These are phyloP conservation scores for Hygrocybe coccinea DNA, from an alignment of 768 basidiomycete species.

Conservation along the genomic window DNA sequence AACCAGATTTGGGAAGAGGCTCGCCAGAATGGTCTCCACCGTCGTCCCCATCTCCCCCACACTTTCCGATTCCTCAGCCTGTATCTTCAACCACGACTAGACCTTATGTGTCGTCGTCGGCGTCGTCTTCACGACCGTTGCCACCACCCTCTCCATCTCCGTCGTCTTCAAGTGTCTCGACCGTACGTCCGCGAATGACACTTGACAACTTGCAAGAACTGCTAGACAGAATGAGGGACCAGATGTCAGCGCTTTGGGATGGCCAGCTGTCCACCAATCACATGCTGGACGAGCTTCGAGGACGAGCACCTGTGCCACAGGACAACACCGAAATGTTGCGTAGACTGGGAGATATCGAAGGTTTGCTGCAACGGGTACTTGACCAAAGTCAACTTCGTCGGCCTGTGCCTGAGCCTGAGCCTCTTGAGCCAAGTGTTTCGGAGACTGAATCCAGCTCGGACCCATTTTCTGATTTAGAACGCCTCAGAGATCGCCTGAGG, in stretches of 20 bases:
- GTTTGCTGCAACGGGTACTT: constrained; percentile 37
- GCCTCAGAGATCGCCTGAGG: constrained; percentile 20
- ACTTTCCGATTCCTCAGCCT: constrained; percentile 13
- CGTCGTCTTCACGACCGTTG: constrained; percentile 25
- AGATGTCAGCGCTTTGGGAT: constrained; percentile 55
- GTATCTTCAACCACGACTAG: constrained; percentile 10
- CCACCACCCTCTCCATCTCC: constrained; percentile 35
- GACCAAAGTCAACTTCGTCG: constrained; percentile 30
- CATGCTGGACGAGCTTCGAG: constrained; percentile 58
- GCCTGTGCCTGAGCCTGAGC: constrained; percentile 11
- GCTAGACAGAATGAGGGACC: constrained; percentile 54
- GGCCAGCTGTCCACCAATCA: constrained; percentile 58
- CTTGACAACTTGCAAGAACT: constrained; percentile 48
- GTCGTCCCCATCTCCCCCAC: constrained; percentile 12
- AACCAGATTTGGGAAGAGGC: not conserved
- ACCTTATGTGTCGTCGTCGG: constrained; percentile 5
- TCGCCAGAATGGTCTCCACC: constrained; percentile 9
- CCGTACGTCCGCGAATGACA: constrained; percentile 29
- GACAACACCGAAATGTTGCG: constrained; percentile 40
- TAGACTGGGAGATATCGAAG: constrained; percentile 44
- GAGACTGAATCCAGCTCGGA: constrained; percentile 12
- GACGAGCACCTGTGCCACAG: constrained; percentile 32
- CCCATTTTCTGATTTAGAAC: constrained; percentile 11
- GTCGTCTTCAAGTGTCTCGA: constrained; percentile 30
- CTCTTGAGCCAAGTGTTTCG: constrained; percentile 18